Conservation (phyloP, 495 filamentous ascomycete species). For the Aspergillus ellipticus region DNA sequence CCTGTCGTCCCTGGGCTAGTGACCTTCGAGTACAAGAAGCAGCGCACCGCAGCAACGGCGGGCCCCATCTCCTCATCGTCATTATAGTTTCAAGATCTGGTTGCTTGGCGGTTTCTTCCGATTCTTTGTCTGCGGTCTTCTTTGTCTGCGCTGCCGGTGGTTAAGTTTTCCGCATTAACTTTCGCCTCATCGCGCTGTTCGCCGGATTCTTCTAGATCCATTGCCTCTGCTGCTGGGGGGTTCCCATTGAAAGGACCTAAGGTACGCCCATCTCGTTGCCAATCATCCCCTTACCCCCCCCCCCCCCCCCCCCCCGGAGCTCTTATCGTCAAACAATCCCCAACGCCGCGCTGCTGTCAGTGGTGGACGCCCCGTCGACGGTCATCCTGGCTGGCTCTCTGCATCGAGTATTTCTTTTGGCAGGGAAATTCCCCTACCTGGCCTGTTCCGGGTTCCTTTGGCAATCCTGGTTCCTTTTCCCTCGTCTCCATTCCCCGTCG, state of each 20-base stretch:
- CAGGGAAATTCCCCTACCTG: background rate
- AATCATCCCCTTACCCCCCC: background rate
- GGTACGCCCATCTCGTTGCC: background rate
- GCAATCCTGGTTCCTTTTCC: conserved; percentile 2
- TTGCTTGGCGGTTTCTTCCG: conserved; percentile 9
- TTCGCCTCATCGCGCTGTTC: background rate
- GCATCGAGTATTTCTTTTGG: background rate
- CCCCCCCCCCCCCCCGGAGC: background rate
- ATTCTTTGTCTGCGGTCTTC: conserved; percentile 15
- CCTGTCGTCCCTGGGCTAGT: background rate
- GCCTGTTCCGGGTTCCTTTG: background rate
- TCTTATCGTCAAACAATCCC: background rate
- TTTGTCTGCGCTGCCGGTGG: background rate
- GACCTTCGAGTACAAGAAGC: background rate
- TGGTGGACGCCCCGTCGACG: background rate
- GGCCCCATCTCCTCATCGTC: background rate
- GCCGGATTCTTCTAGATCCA: background rate
- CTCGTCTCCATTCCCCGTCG: conserved; percentile 8
- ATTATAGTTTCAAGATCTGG: background rate
- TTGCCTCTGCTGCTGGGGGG: background rate
- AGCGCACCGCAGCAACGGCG: background rate
- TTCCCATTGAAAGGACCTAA: background rate
- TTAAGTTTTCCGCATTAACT: background rate
- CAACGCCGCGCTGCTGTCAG: background rate
- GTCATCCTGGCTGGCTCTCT: background rate